phyloP scores from a whole-genome alignment of 768 basidiomycete genomes.

The Leccinellum albellum region DNA sequence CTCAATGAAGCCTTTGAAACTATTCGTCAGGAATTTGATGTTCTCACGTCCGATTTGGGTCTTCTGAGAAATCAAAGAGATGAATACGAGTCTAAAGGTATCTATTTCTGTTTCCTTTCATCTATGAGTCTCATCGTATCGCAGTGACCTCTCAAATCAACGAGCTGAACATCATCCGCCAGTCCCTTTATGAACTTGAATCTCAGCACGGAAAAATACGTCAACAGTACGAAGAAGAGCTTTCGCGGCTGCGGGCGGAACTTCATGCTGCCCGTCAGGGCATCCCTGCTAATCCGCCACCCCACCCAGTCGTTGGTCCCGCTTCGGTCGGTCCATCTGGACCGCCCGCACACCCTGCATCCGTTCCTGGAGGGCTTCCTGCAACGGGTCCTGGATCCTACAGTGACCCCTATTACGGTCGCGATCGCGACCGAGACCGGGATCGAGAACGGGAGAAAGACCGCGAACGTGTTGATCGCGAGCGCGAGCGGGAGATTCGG shows the following conservation, averaged over 20 bases:
- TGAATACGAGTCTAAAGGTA: slow-evolving; percentile 87
- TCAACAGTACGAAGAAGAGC: slow-evolving; percentile 83
- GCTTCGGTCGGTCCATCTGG: slow-evolving; percentile 33
- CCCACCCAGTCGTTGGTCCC: slow-evolving; percentile 34
- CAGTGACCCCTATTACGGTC: slow-evolving; percentile 36
- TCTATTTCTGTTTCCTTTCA: background rate
- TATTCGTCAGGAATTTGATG: slow-evolving; percentile 83
- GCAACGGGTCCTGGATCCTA: slow-evolving; percentile 31
- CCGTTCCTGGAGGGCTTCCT: slow-evolving; percentile 29
- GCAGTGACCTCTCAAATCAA: slow-evolving; percentile 79
- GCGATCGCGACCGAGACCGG: slow-evolving; percentile 36
- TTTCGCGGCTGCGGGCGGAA: slow-evolving; percentile 67
- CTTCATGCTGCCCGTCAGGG: slow-evolving; percentile 50
- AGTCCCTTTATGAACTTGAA: slow-evolving; percentile 90
- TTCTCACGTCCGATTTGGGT: slow-evolving; percentile 62
- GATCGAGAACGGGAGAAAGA: slow-evolving; percentile 42
- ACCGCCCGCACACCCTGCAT: slow-evolving; percentile 30
- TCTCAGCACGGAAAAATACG: slow-evolving; percentile 81
- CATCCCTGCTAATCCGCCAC: slow-evolving; percentile 32
- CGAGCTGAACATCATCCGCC: slow-evolving; percentile 86
- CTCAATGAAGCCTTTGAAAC: slow-evolving; percentile 78
- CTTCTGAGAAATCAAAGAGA: slow-evolving; percentile 74
- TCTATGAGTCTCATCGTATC: slow-evolving; percentile 8
- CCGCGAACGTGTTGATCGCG: slow-evolving; percentile 37
- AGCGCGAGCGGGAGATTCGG: slow-evolving; percentile 37